Evolutionary conservation across 176 grass and related monocot species (phyloP).

Genomic region (Metroxylon sagu): DNA sequence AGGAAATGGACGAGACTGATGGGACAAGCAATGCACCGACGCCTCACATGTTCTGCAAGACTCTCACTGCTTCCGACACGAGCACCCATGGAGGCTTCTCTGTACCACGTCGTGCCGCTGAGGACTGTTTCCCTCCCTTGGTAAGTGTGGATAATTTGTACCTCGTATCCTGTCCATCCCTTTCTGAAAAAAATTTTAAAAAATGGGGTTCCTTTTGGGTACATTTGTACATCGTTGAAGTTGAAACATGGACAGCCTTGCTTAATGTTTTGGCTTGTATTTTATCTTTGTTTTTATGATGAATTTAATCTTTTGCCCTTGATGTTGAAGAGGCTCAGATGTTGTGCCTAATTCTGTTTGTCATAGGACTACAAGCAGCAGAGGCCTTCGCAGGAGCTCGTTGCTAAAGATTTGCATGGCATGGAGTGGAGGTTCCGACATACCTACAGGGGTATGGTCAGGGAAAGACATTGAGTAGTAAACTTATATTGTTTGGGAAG

Average conservation of each 20-base stretch:
- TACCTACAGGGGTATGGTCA: constrained; percentile 78
- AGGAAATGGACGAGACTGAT: constrained; percentile 41
- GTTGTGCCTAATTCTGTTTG: neutral
- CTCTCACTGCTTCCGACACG: constrained; percentile 91
- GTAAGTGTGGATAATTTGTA: constrained; percentile 21
- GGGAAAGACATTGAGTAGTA: too few relatives aligned
- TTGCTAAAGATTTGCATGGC: constrained; percentile 94
- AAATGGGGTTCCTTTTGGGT: too few relatives aligned
- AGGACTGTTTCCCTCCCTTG: constrained; percentile 89
- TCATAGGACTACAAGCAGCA: constrained; percentile 78
- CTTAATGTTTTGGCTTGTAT: too few relatives aligned
- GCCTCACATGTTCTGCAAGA: constrained; percentile 99
- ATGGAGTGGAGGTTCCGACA: constrained; percentile 80
- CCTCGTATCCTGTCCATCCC: too few relatives aligned
- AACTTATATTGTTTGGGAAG: too few relatives aligned
- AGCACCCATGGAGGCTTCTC: constrained; percentile 97
- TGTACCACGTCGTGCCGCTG: constrained; percentile 91
- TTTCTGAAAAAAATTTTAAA: too few relatives aligned
- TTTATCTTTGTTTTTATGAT: too few relatives aligned
- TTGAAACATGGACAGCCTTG: too few relatives aligned
- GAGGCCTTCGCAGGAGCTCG: constrained; percentile 95
- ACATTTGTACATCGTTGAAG: too few relatives aligned
- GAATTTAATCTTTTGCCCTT: too few relatives aligned
- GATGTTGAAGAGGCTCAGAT: too few relatives aligned
- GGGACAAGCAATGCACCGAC: constrained; percentile 43